Evolutionary conservation across 2,329 filamentous ascomycete genomes (phyloP), one percentile per base, ranked within the genome.

Genomic region (Alternaria arborescens): DNA sequence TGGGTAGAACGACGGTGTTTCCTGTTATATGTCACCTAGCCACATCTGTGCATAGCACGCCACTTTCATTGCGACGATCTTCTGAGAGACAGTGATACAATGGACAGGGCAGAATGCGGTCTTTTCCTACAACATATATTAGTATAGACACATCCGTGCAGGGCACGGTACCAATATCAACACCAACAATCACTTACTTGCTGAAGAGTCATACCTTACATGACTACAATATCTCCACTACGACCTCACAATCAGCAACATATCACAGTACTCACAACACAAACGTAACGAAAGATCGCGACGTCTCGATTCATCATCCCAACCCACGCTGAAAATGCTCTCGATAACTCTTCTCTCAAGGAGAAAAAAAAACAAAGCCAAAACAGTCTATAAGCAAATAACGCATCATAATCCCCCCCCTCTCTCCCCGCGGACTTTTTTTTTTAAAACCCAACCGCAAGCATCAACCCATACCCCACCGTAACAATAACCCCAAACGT

Each of bases 391-490:
- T n/a, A 34, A n/a, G n/a, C n/a, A n/a, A n/a, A n/a, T n/a, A n/a
- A n/a, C n/a, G n/a, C n/a, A n/a, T n/a, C n/a, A n/a, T n/a, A n/a
- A n/a, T n/a, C n/a, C n/a, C n/a, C n/a, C n/a, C n/a, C n/a, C n/a
- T n/a, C n/a, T n/a, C n/a, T n/a, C n/a, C n/a, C n/a, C n/a, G n/a
- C n/a, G 1, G 24, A 24, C 24, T 24, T 24, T 82, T 24, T 24
- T 82, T 22, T 22, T 22, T 20, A 90, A 52, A 93, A 83, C 1
- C 89, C 89, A 11, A 87, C 89, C 51, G 93, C 83, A 66, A 90
- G 84, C 93, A 98, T 97, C 66, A 96, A 84, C 2, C 90, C 93
- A 79, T 97, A 99, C 0, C 95, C 96, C 42, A 99, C 81, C 0
- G 93, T 94, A 28, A 98, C 86, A 42, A 97, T 89, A 10, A 99